A percentile compares a stretch with the other conserved stretches of the same genome.
Evolutionary conservation across 345 rosid species (phyloP).

Genomic region (Litchi chinensis): DNA sequence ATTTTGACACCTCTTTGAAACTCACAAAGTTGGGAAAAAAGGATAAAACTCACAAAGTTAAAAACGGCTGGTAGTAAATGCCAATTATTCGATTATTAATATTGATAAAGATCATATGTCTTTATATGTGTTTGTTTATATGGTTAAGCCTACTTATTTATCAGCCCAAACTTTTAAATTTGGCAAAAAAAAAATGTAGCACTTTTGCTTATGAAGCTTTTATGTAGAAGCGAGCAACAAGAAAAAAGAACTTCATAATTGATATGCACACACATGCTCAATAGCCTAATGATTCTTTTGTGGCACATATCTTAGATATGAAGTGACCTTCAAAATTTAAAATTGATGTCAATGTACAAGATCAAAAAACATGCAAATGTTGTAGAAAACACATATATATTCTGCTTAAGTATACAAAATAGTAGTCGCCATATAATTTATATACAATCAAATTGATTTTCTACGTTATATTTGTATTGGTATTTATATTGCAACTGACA

Average conservation of each 20-base stretch:
- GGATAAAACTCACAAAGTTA: slow-evolving; percentile 7
- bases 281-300: no score
- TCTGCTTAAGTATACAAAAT: neutral
- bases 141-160: neutral
- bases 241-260: no score
- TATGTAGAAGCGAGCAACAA: no score
- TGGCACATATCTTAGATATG: neutral
- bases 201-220: neutral
- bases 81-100: neutral
- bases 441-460: neutral
- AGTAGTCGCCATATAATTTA: neutral
- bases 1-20: slow-evolving; percentile 44
- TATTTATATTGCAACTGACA: neutral
- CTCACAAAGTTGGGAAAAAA: slow-evolving; percentile 5
- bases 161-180: neutral
- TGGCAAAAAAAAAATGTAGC: neutral
- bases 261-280: no score
- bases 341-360: neutral
- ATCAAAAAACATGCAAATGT: neutral
- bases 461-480: neutral
- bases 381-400: neutral
- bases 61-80: neutral
- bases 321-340: slow-evolving; percentile 2
- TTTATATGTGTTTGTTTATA: neutral
- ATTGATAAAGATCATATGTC: neutral